Percentiles rank a stretch among this genome's conserved stretches.
These are phyloP conservation scores for Fraxinus floribunda DNA, from an alignment of 305 asterid species.

Conservation along the genomic window DNA sequence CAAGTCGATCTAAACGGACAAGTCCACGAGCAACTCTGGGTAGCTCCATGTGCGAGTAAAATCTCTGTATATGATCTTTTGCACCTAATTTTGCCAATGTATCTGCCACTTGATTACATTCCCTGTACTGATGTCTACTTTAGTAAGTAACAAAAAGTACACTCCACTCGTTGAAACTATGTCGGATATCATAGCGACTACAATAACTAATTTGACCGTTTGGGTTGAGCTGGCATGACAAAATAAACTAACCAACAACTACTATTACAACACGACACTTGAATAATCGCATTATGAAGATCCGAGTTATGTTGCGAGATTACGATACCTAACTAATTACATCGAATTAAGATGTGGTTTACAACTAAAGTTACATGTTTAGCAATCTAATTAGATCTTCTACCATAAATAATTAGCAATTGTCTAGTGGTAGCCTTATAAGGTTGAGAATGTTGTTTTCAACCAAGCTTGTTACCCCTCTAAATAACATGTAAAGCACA, in stretches of 20 bases:
- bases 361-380: not conserved
- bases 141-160: too few relatives aligned
- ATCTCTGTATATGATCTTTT: too few relatives aligned
- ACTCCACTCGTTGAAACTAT: not conserved
- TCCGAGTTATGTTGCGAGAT: not conserved
- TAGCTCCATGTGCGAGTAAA: too few relatives aligned
- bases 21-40: too few relatives aligned
- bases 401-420: not conserved
- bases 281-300: too few relatives aligned
- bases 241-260: too few relatives aligned
- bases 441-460: not conserved
- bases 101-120: too few relatives aligned
- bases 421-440: not conserved
- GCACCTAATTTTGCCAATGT: too few relatives aligned
- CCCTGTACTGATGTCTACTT: too few relatives aligned
- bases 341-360: not conserved
- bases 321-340: not conserved
- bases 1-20: too few relatives aligned
- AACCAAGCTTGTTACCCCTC: not conserved
- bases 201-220: not conserved
- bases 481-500: not conserved
- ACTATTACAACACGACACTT: not conserved
- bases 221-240: not conserved
- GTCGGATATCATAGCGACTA: not conserved
- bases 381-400: not conserved